Evolutionary conservation across 1,284 basidiomycete species (phyloP), one percentile per base, ranked within the genome.

Genomic region (Peniophora sp.): DNA sequence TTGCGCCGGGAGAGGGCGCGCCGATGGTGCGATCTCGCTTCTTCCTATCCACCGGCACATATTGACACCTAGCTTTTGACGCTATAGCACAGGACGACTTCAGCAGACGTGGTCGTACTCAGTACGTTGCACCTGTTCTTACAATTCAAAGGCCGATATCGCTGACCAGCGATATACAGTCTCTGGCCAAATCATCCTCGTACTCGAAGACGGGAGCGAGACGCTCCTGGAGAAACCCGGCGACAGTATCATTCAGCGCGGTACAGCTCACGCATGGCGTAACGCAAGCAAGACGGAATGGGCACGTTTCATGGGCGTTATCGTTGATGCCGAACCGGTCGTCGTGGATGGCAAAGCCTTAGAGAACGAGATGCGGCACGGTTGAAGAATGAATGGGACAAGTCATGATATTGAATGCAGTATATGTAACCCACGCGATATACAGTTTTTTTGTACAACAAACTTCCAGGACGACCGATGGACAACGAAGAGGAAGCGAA

Each of bases 81-180:
- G 44, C 19, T 36, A 9, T 51, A 73, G 72, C 72, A 73, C 55
- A 61, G 70, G 27, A 71, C 81, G 5, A 69, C 70, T 35, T 81
- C 81, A 2, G 57, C 83, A 45, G 81, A 85, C 57, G 78, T 80
- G 56, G 82, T 83, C 56, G 75, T 82, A 32, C 65, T 84, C 8
- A 66, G 81, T 80, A 55, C 52, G 75, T 24, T 35, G 57, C 16
- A n/a, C n/a, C n/a, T n/a, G n/a, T n/a, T n/a, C n/a, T n/a, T n/a
- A n/a, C n/a, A n/a, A n/a, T n/a, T 16, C 32, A 22, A 0, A 10
- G 22, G 5, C 36, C 25, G 12, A 23, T 24, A 49, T 24, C 45
- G n/a, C n/a, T n/a, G n/a, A n/a, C n/a, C 10, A 16, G 23, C 25
- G 24, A n/a, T 35, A 24, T 25, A n/a, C 53, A 83, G 80, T 82